Evolutionary conservation across 176 grass and related monocot genomes (phyloP).

Genomic region (Chrysopogon serrulatus): DNA sequence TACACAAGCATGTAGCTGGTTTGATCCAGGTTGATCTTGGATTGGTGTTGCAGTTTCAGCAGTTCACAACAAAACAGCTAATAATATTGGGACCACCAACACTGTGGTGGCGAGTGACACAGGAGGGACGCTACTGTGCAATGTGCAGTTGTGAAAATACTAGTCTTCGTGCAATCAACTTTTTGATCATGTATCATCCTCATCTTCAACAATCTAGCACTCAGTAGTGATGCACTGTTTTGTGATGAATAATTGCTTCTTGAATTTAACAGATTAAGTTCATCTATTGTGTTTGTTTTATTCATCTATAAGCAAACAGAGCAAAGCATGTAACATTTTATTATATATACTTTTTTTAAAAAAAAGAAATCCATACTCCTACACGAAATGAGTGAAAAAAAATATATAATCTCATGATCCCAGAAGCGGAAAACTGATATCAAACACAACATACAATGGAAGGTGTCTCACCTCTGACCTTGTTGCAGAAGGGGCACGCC

Average conservation of each 20-base stretch:
- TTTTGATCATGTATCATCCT: not conserved
- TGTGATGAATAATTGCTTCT: not conserved
- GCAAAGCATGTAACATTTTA: not conserved
- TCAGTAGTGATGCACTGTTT: not conserved
- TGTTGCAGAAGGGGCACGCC: slow-evolving; percentile 97
- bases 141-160: not conserved
- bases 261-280: not conserved
- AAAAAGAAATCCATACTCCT: not conserved
- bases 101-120: too few species aligned
- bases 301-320: not conserved
- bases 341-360: not conserved
- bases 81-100: not conserved
- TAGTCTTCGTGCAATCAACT: not conserved
- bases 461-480: slow-evolving; percentile 75
- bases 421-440: not conserved
- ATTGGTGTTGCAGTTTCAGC: too few species aligned
- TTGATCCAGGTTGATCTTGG: too few species aligned
- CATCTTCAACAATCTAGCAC: not conserved
- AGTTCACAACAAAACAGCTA: too few species aligned
- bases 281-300: not conserved
- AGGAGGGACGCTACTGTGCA: too few species aligned
- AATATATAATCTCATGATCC: not conserved
- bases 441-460: not conserved
- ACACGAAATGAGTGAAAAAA: not conserved
- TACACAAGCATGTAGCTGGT: too few species aligned